Evolutionary conservation across 2,329 filamentous ascomycete genomes (phyloP).

Genomic region (Alternaria triticina): DNA sequence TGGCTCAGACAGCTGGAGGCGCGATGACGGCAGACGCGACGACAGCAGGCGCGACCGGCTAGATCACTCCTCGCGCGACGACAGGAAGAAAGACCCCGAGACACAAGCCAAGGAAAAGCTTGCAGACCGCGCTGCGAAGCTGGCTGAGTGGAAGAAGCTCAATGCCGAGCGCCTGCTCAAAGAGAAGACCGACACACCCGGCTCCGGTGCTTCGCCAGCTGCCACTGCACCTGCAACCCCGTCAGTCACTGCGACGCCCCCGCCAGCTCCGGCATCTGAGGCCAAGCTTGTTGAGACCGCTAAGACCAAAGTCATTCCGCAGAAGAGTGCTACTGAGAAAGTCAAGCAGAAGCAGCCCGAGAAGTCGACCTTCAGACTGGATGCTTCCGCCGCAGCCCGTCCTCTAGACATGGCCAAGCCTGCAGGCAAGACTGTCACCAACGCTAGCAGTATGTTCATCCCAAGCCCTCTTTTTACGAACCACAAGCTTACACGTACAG

Average conservation of each 20-base stretch:
- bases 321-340: slow-evolving; percentile 85
- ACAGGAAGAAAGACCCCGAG: slow-evolving; percentile 62
- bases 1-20: background rate
- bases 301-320: slow-evolving; percentile 77
- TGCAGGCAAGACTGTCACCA: slow-evolving; percentile 32
- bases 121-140: slow-evolving; percentile 32
- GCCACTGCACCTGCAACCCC: slow-evolving; percentile 74
- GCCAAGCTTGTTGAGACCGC: slow-evolving; percentile 56
- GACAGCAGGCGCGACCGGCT: slow-evolving; percentile 28
- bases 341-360: slow-evolving; percentile 60
- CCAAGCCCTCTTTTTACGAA: background rate
- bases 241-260: slow-evolving; percentile 46
- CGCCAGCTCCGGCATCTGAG: slow-evolving; percentile 25
- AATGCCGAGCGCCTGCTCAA: slow-evolving; percentile 60
- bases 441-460: slow-evolving; percentile 21
- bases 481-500: slow-evolving; percentile 29
- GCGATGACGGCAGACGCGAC: background rate
- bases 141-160: slow-evolving; percentile 86
- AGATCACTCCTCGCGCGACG: slow-evolving; percentile 55
- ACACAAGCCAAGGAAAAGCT: slow-evolving; percentile 33
- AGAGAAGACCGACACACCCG: slow-evolving; percentile 66
- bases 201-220: slow-evolving; percentile 59
- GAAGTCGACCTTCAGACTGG: slow-evolving; percentile 49
- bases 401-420: slow-evolving; percentile 35
- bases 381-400: slow-evolving; percentile 38